A percentile compares a stretch with the other conserved stretches of the same genome.
Conservation (phyloP, 352 stramenopile genomes). For the Pseudoperonospora humuli region DNA sequence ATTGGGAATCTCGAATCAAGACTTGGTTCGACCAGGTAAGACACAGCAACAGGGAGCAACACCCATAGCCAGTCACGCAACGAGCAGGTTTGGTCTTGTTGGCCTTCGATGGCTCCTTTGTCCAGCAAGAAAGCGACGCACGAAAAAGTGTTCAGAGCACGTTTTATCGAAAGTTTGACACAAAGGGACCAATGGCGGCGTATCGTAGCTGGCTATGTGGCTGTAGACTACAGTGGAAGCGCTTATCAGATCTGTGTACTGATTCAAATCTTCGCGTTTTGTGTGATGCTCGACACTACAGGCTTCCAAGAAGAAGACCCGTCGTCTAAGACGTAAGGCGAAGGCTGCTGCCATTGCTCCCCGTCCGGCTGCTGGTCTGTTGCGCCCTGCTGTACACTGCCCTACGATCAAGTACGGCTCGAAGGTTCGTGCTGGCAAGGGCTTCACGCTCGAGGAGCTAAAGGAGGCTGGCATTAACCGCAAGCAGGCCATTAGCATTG, state of each 20-base stretch:
- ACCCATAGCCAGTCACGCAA: background rate
- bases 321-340: slow-evolving; percentile 90
- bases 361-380: slow-evolving; percentile 91
- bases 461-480: slow-evolving; percentile 95
- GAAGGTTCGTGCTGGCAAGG: slow-evolving; percentile 96
- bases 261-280: background rate
- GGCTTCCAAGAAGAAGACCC: slow-evolving; percentile 97
- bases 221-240: too few species aligned
- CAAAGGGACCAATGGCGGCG: background rate
- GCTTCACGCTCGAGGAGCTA: slow-evolving; percentile 98
- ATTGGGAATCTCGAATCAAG: slow-evolving; percentile 96
- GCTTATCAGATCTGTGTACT: background rate
- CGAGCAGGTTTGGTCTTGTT: slow-evolving; percentile 3
- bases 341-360: slow-evolving; percentile 97
- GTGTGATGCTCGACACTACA: slow-evolving; percentile 36
- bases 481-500: slow-evolving; percentile 95
- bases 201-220: background rate
- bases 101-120: too few species aligned
- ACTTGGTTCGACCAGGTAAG: slow-evolving; percentile 94
- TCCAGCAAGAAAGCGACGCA: background rate
- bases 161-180: background rate
- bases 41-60: background rate
- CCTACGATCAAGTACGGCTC: slow-evolving; percentile 97
- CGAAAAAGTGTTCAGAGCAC: background rate
- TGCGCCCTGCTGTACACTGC: slow-evolving; percentile 97